Base-by-base conservation (phyloP, 495 filamentous ascomycete genomes). In the Cetradonia linearis region DNA sequence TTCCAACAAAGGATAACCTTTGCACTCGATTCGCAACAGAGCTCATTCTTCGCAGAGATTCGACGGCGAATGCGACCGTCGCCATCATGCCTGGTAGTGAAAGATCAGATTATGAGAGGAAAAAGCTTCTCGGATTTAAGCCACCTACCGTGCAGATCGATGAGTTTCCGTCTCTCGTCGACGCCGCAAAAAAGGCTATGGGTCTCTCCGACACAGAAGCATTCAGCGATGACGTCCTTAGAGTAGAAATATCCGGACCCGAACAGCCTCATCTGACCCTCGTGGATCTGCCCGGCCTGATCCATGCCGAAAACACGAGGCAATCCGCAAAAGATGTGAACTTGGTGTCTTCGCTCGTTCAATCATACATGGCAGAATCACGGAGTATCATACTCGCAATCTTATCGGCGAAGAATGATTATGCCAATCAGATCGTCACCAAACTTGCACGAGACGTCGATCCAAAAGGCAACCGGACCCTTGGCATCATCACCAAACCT, bases 361-460 rank as follows among this genome's bases (percentile, higher is more conserved):
- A 55, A 18, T n/a, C 44, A 1, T 67, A 67, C 40, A 67, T 67
- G 65, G 28, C 9, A 2, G 52, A 62, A n/a, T 6, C n/a, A 7
- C 36, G 61, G n/a, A 68, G 66, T 46, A 61, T 64, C 31, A 61
- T 62, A 13, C 58, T 66, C 9, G 62, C 65, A 0, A 63, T 63
- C 27, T 31, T 63, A 0, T 65, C 65, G 27, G 62, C 65, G 6
- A 65, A 60, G 47, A 66, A 63, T 34, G 65, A 66, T 28, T 57
- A 61, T 34, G 62, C 65, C 0, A 64, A 66, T 16, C 62, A 64
- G 46, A 53, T 65, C 40, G 57, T 88, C 42, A 67, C 90, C 67
- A 89, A 91, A 71, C 76, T 90, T 58, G 87, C 87, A 18, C 77
- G 87, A 58, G 86, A 88, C 68, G 86, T 88, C 23, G 87, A 91